These are phyloP conservation scores for Chamaenerion angustifolium DNA, from an alignment of 345 rosid species.

Conservation along the genomic window DNA sequence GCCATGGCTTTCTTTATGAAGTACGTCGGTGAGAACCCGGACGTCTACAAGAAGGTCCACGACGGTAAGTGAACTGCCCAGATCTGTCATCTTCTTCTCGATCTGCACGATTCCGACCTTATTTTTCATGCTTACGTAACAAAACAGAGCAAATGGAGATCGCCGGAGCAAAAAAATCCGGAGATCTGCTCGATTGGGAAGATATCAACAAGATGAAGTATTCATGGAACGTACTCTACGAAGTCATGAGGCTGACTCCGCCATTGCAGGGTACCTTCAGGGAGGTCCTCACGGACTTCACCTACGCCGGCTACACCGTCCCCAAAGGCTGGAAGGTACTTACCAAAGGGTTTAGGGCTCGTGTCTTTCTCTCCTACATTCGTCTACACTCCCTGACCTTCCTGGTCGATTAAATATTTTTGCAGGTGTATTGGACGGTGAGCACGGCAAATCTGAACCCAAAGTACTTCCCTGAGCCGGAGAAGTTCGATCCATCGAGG, in stretches of 20 bases:
- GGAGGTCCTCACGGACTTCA: conserved; percentile 30
- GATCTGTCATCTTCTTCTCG: background rate
- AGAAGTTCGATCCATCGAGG: conserved; percentile 27
- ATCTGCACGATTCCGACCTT: background rate
- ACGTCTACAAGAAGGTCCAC: conserved; percentile 23
- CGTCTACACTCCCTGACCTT: too few species aligned
- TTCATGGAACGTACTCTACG: conserved; percentile 28
- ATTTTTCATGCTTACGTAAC: background rate
- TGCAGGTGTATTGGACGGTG: conserved; percentile 37
- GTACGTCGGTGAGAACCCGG: conserved; percentile 38
- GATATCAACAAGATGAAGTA: conserved; percentile 43
- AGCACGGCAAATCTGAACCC: conserved; percentile 32
- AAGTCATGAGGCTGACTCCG: conserved; percentile 42
- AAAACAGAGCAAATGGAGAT: conserved; percentile 32
- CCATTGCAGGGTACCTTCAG: conserved; percentile 46
- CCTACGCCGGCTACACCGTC: conserved; percentile 32
- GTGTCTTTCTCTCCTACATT: too few species aligned
- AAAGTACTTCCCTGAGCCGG: conserved; percentile 22
- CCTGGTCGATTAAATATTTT: too few species aligned
- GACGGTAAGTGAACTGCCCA: conserved; percentile 15
- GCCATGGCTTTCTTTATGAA: conserved; percentile 46
- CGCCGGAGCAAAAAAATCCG: conserved; percentile 11
- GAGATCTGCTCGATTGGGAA: conserved; percentile 28
- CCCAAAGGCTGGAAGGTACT: conserved; percentile 56
- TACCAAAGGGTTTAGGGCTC: too few species aligned